Evolutionary conservation across 345 rosid species (phyloP), one percentile per base, ranked within the genome.

Genomic region (Salix viminalis): DNA sequence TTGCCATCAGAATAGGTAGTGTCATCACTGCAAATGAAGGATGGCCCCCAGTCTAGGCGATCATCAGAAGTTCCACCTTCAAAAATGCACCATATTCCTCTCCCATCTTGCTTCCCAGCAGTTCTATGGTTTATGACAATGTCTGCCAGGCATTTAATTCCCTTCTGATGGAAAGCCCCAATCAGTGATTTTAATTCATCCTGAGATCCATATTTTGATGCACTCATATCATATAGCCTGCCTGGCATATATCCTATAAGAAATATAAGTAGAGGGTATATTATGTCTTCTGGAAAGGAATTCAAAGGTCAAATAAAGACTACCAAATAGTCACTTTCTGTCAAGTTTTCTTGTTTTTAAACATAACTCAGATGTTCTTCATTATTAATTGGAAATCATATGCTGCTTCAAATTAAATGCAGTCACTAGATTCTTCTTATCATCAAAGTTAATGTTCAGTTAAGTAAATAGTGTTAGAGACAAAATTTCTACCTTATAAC

Each of bases 1-100:
- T 78, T 79, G 60, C 97, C 97, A 50, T 91, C 78, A 7, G 91
- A 81, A 72, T 79, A 91, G 18, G 26, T 65, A 18, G 69, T 41
- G 52, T 95, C 97, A 37, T 83, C 74, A 0, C 87, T 62, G 76
- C 97, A 92, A 36, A 95, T 89, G 77, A 82, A 84, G 44, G 91
- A 87, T 3, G 99, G 94, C 6, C 89, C 97, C 97, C 97, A 95
- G 56, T 92, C 99, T 8, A 95, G 89, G 48, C 94, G 92, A 76
- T 71, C 86, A 69, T 94, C 97, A 0, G 86, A 75, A 32, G 95
- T 94, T 26, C 97, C 98, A 11, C 97, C 99, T 86, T 95, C 97
- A 65, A 92, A 95, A 41, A 80, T 86, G 87, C 88, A 79, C 72
- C 85, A 89, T 39, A 89, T 86, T 41, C 96, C 94, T 52, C 86